phyloP scores from a whole-genome alignment of 192 early-diverging fungal genomes.

The Mortierella hygrophila region DNA sequence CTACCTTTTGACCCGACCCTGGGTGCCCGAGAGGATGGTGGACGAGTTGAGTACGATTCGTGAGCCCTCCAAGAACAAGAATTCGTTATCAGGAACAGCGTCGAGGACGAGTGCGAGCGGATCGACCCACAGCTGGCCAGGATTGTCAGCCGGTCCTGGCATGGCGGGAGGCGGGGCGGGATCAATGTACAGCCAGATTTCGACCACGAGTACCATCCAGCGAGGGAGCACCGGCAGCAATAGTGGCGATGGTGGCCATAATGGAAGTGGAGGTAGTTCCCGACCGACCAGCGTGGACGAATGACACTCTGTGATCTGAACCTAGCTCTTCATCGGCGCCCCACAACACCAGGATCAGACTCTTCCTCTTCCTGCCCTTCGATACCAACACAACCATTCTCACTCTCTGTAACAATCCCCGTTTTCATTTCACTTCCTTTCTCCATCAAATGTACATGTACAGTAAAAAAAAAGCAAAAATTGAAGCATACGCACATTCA shows the following conservation, averaged over 20 bases:
- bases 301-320: constrained; percentile 8
- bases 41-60: constrained; percentile 77
- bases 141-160: constrained; percentile 2
- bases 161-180: constrained; percentile 17
- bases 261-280: constrained; percentile 45
- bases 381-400: not conserved
- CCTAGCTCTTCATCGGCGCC: not conserved
- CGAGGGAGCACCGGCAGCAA: constrained; percentile 54
- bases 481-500: too few species aligned
- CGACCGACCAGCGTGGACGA: constrained; percentile 52
- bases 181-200: constrained; percentile 44
- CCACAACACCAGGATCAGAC: not conserved
- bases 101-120: constrained; percentile 34
- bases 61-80: constrained; percentile 70
- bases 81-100: not conserved
- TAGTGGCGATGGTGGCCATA: constrained; percentile 40
- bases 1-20: constrained; percentile 78
- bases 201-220: constrained; percentile 42
- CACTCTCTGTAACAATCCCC: not conserved
- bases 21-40: constrained; percentile 80
- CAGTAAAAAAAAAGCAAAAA: not conserved
- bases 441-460: not conserved
- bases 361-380: not conserved
- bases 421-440: not conserved
- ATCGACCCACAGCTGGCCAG: constrained; percentile 49